phyloP scores from a whole-genome alignment of 345 rosid genomes.

The Eucalyptus sp. region DNA sequence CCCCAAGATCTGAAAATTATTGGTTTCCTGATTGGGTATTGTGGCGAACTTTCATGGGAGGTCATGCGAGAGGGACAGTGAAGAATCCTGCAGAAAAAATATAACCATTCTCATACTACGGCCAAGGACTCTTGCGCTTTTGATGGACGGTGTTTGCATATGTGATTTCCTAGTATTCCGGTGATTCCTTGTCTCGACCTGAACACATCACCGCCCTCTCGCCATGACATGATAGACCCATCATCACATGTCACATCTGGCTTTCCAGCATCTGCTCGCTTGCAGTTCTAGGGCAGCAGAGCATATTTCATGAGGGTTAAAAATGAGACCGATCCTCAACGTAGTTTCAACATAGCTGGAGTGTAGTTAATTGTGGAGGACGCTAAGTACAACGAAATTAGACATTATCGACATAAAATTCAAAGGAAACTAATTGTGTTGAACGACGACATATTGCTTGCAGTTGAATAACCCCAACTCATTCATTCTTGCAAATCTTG shows the following conservation, averaged over 20 bases:
- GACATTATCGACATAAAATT: not conserved
- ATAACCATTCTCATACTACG: not conserved
- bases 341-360: not conserved
- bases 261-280: not conserved
- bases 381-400: not conserved
- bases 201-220: not conserved
- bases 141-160: not conserved
- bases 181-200: slow-evolving; percentile 13
- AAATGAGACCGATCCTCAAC: not conserved
- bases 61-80: not conserved
- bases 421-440: not conserved
- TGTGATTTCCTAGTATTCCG: not conserved
- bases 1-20: not conserved
- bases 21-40: slow-evolving; percentile 22
- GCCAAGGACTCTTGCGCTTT: not conserved
- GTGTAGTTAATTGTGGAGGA: not conserved
- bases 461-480: not conserved
- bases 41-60: not conserved
- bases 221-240: not conserved
- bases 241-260: not conserved
- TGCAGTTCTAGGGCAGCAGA: not conserved
- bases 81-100: not conserved
- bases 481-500: not conserved
- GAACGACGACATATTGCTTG: fast-evolving
- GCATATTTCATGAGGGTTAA: not conserved